Conservation (phyloP, 2,329 filamentous ascomycete species). For the Lasiodiplodia sp. region DNA sequence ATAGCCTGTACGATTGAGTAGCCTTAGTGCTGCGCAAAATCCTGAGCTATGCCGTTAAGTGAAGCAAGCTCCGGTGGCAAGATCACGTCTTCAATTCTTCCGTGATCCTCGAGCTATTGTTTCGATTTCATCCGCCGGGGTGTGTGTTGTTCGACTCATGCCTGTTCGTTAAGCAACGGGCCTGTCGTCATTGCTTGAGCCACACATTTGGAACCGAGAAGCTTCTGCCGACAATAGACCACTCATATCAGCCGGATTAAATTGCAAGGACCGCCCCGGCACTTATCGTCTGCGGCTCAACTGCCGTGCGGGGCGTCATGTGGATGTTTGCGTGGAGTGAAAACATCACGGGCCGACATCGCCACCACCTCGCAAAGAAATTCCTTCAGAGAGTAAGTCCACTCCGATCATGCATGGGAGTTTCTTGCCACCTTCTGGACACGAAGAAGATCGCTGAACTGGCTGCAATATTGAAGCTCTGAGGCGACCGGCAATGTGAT, state of each 20-base stretch:
- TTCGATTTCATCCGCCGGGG: neutral
- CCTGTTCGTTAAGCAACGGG: neutral
- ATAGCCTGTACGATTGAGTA: neutral
- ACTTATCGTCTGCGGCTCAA: neutral
- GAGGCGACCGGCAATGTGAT: neutral
- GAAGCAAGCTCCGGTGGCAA: neutral
- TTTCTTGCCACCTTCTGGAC: neutral
- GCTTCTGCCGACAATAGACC: slow-evolving; percentile 16
- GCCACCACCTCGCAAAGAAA: neutral
- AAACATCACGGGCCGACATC: neutral
- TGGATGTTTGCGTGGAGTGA: neutral
- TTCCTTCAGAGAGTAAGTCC: neutral
- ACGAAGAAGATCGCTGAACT: neutral
- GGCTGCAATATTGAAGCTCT: neutral
- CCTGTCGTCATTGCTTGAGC: neutral
- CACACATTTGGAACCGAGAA: slow-evolving; percentile 5
- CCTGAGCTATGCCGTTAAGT: neutral
- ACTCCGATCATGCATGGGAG: neutral
- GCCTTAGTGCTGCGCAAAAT: neutral
- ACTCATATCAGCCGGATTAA: neutral
- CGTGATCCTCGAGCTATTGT: neutral
- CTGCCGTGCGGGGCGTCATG: neutral
- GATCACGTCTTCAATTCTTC: neutral
- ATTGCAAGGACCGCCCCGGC: neutral
- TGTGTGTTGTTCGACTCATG: neutral